phyloP scores from a whole-genome alignment of 495 filamentous ascomycete species.

The Penicillium coprophilum region DNA sequence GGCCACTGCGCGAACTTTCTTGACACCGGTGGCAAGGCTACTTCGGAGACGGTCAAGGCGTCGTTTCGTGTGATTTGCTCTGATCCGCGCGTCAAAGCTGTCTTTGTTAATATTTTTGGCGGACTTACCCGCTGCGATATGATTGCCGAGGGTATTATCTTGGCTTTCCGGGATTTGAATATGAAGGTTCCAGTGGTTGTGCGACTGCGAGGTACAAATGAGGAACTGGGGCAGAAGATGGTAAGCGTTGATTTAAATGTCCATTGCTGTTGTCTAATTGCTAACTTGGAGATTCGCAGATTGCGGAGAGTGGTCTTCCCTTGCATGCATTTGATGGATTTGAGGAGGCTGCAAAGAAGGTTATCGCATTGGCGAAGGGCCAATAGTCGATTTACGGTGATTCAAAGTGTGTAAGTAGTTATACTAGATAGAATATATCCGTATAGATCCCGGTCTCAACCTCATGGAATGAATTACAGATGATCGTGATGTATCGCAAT shows the following conservation, averaged over 20 bases:
- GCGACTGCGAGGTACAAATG: conserved; percentile 79
- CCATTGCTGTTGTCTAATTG: neutral
- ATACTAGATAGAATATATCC: neutral
- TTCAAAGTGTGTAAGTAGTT: neutral
- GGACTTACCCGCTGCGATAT: conserved; percentile 82
- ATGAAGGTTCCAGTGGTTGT: conserved; percentile 78
- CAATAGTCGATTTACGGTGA: neutral
- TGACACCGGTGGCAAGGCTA: conserved; percentile 89
- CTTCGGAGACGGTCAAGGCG: conserved; percentile 75
- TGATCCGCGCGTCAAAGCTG: conserved; percentile 66
- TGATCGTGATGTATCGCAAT: too few relatives aligned
- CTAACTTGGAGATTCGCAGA: conserved; percentile 40
- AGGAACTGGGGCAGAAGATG: conserved; percentile 71
- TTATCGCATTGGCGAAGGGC: conserved; percentile 58
- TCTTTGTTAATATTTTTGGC: conserved; percentile 92
- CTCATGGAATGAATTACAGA: neutral
- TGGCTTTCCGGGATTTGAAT: conserved; percentile 72
- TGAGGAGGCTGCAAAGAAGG: conserved; percentile 74
- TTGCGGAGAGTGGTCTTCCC: conserved; percentile 69
- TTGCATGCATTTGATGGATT: conserved; percentile 80
- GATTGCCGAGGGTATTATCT: conserved; percentile 80
- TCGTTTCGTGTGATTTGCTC: conserved; percentile 70
- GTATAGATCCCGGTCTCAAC: neutral
- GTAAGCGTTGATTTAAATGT: conserved; percentile 34
- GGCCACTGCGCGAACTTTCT: conserved; percentile 77